Evolutionary conservation across 805 yeast genomes (phyloP).

Genomic region (Kurtzmaniella fragi): DNA sequence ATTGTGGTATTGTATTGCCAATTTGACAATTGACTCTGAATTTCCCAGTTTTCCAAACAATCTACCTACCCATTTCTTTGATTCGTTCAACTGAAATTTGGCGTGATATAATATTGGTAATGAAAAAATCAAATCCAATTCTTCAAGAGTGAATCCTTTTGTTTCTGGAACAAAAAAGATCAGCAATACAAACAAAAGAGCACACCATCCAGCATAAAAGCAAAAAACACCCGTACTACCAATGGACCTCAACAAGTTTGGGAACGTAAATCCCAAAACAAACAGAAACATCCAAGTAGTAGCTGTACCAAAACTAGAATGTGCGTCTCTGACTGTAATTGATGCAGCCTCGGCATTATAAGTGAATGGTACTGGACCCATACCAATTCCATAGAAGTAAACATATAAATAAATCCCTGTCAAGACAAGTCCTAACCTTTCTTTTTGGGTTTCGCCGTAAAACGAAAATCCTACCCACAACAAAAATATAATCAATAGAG

Average conservation of each 20-base stretch:
- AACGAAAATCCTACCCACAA: conserved; percentile 21
- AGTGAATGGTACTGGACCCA: conserved; percentile 24
- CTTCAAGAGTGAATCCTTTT: conserved; percentile 7
- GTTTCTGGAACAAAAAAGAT: conserved; percentile 11
- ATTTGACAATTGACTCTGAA: not conserved
- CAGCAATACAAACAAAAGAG: conserved; percentile 17
- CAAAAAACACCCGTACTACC: conserved; percentile 21
- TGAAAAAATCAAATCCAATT: conserved; percentile 6
- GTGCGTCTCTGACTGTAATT: conserved; percentile 18
- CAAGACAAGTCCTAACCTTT: conserved; percentile 16
- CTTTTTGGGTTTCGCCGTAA: conserved; percentile 12
- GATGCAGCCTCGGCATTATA: conserved; percentile 23
- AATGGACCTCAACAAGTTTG: conserved; percentile 18
- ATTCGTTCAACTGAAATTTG: not conserved
- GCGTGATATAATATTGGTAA: conserved; percentile 5
- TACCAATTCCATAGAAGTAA: conserved; percentile 18
- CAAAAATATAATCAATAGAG: conserved; percentile 17
- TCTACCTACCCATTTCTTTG: not conserved
- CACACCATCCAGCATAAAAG: conserved; percentile 23
- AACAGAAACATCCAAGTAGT: conserved; percentile 23
- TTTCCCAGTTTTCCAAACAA: not conserved
- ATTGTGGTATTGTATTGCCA: not conserved
- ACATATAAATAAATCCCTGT: conserved; percentile 19
- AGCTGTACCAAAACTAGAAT: conserved; percentile 21
- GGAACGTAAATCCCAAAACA: conserved; percentile 21